Evolutionary conservation across 352 stramenopile genomes (phyloP).

Genomic region (Saprolegnia parasitica): DNA sequence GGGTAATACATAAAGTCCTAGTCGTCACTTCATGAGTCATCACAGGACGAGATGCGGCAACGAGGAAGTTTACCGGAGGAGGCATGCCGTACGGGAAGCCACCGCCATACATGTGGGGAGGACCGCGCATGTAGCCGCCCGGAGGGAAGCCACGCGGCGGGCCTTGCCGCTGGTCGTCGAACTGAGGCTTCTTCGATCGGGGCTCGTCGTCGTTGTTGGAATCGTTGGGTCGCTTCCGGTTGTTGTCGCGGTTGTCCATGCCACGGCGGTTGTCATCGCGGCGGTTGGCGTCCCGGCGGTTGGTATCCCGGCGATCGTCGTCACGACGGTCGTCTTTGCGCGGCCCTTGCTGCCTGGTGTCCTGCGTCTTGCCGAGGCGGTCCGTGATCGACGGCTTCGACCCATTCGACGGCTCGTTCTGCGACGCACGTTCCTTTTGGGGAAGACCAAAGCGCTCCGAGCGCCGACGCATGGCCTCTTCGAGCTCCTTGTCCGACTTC

Average conservation of each 20-base stretch:
- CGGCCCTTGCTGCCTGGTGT: constrained; percentile 30
- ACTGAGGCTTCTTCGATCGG: background rate
- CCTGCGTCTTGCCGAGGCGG: constrained; percentile 33
- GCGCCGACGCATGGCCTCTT: constrained; percentile 59
- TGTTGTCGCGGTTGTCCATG: constrained; percentile 30
- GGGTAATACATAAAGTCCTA: constrained; percentile 29
- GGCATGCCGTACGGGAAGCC: constrained; percentile 19
- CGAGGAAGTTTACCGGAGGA: constrained; percentile 9
- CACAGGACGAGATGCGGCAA: background rate
- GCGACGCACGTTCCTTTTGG: background rate
- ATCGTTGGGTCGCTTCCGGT: constrained; percentile 33
- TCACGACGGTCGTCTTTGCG: constrained; percentile 17
- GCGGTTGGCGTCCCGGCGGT: background rate
- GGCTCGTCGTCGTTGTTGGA: constrained; percentile 29
- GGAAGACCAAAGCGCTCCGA: constrained; percentile 65
- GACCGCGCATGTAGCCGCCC: background rate
- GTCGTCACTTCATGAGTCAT: background rate
- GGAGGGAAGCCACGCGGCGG: constrained; percentile 28
- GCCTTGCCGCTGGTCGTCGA: constrained; percentile 29
- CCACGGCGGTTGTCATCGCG: background rate
- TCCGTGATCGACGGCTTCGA: constrained; percentile 20
- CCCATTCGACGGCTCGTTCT: background rate
- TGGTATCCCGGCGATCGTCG: background rate
- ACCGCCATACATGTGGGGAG: background rate
- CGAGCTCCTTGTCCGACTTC: constrained; percentile 36